phyloP scores from a whole-genome alignment of 2,329 filamentous ascomycete species.

The Fusarium nelsonii region DNA sequence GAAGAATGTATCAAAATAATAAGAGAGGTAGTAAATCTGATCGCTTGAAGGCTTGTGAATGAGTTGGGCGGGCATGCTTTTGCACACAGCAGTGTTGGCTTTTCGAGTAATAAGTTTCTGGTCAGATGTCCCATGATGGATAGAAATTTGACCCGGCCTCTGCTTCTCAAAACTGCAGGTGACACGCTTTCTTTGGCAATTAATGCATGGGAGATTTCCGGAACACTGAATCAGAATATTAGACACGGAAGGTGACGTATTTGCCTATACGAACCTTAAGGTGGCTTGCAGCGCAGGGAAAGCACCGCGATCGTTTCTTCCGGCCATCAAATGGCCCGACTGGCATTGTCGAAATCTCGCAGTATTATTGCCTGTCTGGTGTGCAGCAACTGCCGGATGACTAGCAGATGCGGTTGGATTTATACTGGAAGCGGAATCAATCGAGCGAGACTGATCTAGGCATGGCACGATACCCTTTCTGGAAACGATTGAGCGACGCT shows the following conservation, averaged over 20 bases:
- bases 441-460: constrained; percentile 27
- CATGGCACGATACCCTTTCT: constrained; percentile 25
- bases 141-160: constrained; percentile 29
- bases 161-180: constrained; percentile 40
- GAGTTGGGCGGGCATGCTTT: background rate
- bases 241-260: background rate
- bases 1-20: constrained; percentile 50
- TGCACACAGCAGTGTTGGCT: rapidly evolving
- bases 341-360: constrained; percentile 38
- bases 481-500: constrained; percentile 44
- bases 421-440: constrained; percentile 37
- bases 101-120: background rate
- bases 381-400: background rate
- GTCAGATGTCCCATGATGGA: constrained; percentile 38
- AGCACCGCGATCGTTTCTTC: constrained; percentile 50
- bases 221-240: constrained; percentile 48
- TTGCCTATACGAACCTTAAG: constrained; percentile 47
- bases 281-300: constrained; percentile 50
- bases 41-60: constrained; percentile 20
- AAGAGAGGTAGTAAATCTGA: constrained; percentile 40
- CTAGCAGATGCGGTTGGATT: constrained; percentile 1
- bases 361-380: background rate
- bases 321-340: constrained; percentile 53
- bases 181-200: constrained; percentile 46
- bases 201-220: constrained; percentile 49